Percentiles rank a stretch among this genome's conserved stretches.
Evolutionary conservation across 2,329 filamentous ascomycete genomes (phyloP).

Genomic region (Pestalotiopsis sp.): DNA sequence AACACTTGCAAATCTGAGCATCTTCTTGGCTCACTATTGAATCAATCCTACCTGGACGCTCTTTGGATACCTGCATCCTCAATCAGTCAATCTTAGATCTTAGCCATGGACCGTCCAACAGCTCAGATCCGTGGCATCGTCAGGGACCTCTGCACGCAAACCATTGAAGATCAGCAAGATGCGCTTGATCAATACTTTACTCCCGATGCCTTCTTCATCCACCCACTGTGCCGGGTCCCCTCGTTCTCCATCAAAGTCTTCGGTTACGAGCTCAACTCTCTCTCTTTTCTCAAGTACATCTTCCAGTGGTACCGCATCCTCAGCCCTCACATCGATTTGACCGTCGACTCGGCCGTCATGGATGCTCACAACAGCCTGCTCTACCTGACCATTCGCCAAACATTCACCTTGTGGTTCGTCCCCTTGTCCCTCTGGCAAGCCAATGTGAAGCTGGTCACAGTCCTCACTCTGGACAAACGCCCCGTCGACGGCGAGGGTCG

Average conservation of each 20-base stretch:
- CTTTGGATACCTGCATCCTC: constrained; percentile 1
- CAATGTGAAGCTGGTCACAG: constrained; percentile 68
- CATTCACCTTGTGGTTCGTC: constrained; percentile 77
- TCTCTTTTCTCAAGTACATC: constrained; percentile 68
- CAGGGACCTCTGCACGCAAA: constrained; percentile 67
- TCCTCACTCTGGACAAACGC: constrained; percentile 62
- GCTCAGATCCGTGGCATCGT: constrained; percentile 70
- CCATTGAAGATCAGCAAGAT: constrained; percentile 65
- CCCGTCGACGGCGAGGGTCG: constrained; percentile 28
- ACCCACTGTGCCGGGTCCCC: constrained; percentile 77
- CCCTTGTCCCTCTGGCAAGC: constrained; percentile 68
- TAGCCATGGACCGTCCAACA: constrained; percentile 33
- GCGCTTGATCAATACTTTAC: constrained; percentile 76
- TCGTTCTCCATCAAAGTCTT: constrained; percentile 46
- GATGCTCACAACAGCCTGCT: constrained; percentile 69
- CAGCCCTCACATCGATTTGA: constrained; percentile 71
- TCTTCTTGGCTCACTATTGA: background rate
- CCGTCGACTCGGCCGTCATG: constrained; percentile 69
- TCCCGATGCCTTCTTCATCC: constrained; percentile 71
- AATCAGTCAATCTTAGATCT: background rate
- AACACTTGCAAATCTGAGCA: too few species aligned
- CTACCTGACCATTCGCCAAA: constrained; percentile 74
- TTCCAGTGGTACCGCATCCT: constrained; percentile 87
- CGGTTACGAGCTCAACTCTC: constrained; percentile 56
- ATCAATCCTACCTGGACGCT: too few species aligned